phyloP scores from a whole-genome alignment of 2,329 filamentous ascomycete species.

The Arthrobotrys sinensis region DNA sequence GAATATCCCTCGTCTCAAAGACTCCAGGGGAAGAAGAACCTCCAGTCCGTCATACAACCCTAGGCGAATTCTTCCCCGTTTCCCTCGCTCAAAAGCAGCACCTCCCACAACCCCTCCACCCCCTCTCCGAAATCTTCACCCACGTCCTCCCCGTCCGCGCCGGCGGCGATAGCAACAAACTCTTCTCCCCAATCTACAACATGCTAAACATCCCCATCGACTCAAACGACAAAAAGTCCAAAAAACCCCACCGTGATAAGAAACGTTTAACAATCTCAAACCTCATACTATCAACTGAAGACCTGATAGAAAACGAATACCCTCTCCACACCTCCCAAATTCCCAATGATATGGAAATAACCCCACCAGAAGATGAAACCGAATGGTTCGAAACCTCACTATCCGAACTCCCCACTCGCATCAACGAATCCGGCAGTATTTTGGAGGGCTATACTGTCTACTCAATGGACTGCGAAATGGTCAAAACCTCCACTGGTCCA shows the following conservation, averaged over 20 bases:
- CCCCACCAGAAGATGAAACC: constrained; percentile 68
- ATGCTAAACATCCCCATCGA: constrained; percentile 89
- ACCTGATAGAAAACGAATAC: constrained; percentile 87
- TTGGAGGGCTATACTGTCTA: constrained; percentile 85
- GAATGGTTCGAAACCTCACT: constrained; percentile 86
- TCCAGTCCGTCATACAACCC: not conserved
- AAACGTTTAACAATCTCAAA: constrained; percentile 74
- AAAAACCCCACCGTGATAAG: constrained; percentile 12
- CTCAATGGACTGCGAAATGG: constrained; percentile 97
- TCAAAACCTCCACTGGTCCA: constrained; percentile 80
- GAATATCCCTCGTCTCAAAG: constrained; percentile 66
- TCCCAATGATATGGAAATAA: not conserved
- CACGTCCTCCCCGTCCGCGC: constrained; percentile 91
- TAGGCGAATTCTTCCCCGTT: constrained; percentile 64
- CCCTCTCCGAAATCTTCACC: constrained; percentile 79
- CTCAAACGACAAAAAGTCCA: constrained; percentile 75
- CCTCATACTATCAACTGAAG: constrained; percentile 79
- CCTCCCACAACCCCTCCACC: constrained; percentile 65
- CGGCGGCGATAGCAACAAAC: constrained; percentile 82
- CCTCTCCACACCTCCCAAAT: constrained; percentile 80
- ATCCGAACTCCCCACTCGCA: constrained; percentile 75
- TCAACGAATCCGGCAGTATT: constrained; percentile 84
- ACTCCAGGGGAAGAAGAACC: constrained; percentile 18
- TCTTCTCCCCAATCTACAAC: constrained; percentile 69
- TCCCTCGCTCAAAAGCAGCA: constrained; percentile 65